Percentiles rank a stretch among this genome's conserved stretches.
These are phyloP conservation scores for Dryas integrifolia DNA, from an alignment of 331 rosid genomes.

Conservation along the genomic window DNA sequence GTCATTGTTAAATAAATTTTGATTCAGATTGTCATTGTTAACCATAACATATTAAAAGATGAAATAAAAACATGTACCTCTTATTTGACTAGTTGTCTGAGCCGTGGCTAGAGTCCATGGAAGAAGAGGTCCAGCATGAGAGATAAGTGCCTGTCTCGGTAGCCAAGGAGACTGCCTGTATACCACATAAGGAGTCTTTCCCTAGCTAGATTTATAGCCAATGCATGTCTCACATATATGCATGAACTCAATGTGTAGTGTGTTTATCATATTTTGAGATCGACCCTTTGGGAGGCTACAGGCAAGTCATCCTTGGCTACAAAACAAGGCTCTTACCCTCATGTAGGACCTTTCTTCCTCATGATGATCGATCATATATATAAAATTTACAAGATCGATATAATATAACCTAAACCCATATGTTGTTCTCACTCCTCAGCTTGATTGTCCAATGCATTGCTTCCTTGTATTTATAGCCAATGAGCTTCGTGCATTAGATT, in stretches of 20 bases:
- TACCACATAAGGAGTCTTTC: conserved; percentile 22
- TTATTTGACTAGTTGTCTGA: neutral
- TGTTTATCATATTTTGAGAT: neutral
- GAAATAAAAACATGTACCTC: conserved; percentile 1
- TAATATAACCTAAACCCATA: no score
- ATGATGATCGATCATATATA: neutral
- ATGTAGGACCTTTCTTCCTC: conserved; percentile 41
- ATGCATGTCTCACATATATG: neutral
- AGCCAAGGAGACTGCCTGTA: conserved; percentile 64
- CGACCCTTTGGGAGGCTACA: conserved; percentile 31
- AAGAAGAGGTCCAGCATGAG: conserved; percentile 46
- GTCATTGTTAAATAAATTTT: no score
- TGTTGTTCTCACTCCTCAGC: neutral
- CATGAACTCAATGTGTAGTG: no score
- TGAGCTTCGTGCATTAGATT: conserved; percentile 1
- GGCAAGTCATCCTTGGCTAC: conserved; percentile 77
- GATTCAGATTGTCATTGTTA: no score
- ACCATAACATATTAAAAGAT: neutral
- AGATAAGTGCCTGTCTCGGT: conserved; percentile 43
- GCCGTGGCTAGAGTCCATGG: neutral
- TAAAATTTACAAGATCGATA: neutral
- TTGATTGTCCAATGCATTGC: neutral
- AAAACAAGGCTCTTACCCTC: conserved; percentile 55
- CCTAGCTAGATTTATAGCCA: neutral
- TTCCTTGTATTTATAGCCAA: conserved; percentile 31